Percentiles rank a stretch among this genome's conserved stretches.
Evolutionary conservation across 176 grass and related monocot species (phyloP).

Genomic region (Eleusine coracana): DNA sequence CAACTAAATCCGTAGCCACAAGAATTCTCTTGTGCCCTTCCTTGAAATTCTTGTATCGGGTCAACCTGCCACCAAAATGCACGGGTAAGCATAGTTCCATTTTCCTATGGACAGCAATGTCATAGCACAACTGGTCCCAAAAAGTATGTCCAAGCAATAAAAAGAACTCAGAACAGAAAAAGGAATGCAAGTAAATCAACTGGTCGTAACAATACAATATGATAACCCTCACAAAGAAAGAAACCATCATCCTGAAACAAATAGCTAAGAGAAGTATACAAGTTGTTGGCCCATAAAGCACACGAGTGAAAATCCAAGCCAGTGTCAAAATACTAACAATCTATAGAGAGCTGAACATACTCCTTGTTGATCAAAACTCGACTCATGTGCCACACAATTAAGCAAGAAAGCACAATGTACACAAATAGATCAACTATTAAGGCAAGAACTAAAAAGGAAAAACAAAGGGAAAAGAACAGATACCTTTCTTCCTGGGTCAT

Average conservation of each 20-base stretch:
- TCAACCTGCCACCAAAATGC: constrained; percentile 51
- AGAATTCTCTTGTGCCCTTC: constrained; percentile 99
- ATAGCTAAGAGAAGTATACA: not conserved
- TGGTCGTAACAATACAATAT: not conserved
- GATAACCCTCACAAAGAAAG: not conserved
- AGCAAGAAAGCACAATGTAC: too few species aligned
- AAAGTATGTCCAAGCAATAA: too few species aligned
- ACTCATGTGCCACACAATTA: too few species aligned
- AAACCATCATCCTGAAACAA: not conserved
- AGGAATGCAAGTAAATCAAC: not conserved
- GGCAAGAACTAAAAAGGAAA: not conserved
- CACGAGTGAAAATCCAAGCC: too few species aligned
- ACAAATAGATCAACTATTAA: not conserved
- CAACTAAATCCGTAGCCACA: constrained; percentile 94
- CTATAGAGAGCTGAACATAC: too few species aligned
- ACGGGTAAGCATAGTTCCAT: not conserved
- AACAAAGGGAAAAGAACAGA: not conserved
- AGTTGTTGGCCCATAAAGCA: too few species aligned
- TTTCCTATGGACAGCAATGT: not conserved
- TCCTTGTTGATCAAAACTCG: too few species aligned
- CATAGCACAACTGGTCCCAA: not conserved
- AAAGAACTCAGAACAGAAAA: not conserved
- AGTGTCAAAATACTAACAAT: too few species aligned
- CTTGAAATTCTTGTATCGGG: constrained; percentile 94
- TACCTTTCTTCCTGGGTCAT: constrained; percentile 97